Base-by-base conservation (phyloP, 306 rosid genomes). In the Hippophae tibetana region DNA sequence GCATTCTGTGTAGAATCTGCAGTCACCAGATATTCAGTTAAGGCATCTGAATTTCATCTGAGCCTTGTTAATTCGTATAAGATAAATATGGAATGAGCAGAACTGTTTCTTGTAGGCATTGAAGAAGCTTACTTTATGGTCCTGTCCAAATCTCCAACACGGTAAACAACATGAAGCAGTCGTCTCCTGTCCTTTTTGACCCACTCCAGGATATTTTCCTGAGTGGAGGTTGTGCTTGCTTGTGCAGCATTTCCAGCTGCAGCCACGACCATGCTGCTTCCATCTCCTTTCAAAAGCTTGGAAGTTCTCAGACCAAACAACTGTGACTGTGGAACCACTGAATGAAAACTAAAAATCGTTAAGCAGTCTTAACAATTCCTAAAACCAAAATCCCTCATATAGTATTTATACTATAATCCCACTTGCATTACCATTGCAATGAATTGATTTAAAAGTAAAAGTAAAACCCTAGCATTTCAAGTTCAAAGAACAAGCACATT, bases 1-100 rank as follows among this genome's bases (percentile, higher is more conserved):
- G 60, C 95, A 86, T 74, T 89, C 95, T 0, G 77, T 77, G 71
- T 86, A 89, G 77, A 89, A 89, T 77, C 97, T 89, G 80, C 69
- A 82, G 64, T 44, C 73, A 78, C 64, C 70, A 79, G 38, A 47
- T 52, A 66, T 31, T 47, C 52, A 13, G 27, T 56, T 42, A 23
- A 43, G 58, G 76, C 56, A 2, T 13, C 52, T 38, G 12, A 13
- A 23, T 13, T 11, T 8, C 57, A 31, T 18, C 54, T 47, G 7
- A 23, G 11, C 40, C 5, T 58, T 68, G 44, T 57, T 56, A 57
- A 8, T 14, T 3, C 51, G 43, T 7, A 52, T 57, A 65, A 9
- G 50, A 54, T 13, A 10, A 40, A 27, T 9, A 40, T 38, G 27
- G 55, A 25, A 54, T 7, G 14, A 43, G 13, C n/a, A 58, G 8